Base-by-base conservation (phyloP, 2,329 filamentous ascomycete species). In the Oidium heveae region DNA sequence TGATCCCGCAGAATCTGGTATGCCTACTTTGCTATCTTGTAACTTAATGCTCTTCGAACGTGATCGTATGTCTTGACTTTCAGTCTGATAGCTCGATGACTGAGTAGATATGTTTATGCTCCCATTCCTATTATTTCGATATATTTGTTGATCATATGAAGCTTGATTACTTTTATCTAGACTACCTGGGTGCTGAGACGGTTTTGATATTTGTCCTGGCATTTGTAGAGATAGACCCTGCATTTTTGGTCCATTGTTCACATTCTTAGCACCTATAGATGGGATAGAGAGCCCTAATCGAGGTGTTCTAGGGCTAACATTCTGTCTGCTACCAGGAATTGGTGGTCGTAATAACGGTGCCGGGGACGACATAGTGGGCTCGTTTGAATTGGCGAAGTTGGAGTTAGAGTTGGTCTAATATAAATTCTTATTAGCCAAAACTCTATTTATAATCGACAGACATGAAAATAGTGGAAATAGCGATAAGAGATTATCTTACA, bases 251-350 rank as follows among this genome's bases (percentile, higher is more conserved):
- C 52, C 57, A 52, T 57, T 58, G 55, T 59, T 76, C 53, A 91
- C 78, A 1, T 88, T 80, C 67, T 88, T 86, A 58, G 74, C 82
- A 68, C 79, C 89, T 52, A 86, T 85, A 37, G 86, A 94, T 39
- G 89, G 89, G 56, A 96, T 96, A 49, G 88, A 85, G 55, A 96
- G 77, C 47, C 87, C 89, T 56, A 96, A 75, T 57, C 65, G 62
- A 15, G 65, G 65, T 22, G 63, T 64, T 59, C 63, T 59, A 8
- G 61, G 55, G 50, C 62, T 62, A 37, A 60, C 54, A 53, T 56
- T 60, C 52, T 58, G 58, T 57, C 64, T 61, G 53, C 59, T 61
- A 3, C 65, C 65, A 15, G 65, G 65, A 57, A 66, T 66, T 34
- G 65, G 64, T n/a, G 65, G 64, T 34, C 64, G 64, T 34, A 66